These are phyloP conservation scores for Saxophila tyrrhenica DNA, from an alignment of 495 filamentous ascomycete species.

Conservation along the genomic window DNA sequence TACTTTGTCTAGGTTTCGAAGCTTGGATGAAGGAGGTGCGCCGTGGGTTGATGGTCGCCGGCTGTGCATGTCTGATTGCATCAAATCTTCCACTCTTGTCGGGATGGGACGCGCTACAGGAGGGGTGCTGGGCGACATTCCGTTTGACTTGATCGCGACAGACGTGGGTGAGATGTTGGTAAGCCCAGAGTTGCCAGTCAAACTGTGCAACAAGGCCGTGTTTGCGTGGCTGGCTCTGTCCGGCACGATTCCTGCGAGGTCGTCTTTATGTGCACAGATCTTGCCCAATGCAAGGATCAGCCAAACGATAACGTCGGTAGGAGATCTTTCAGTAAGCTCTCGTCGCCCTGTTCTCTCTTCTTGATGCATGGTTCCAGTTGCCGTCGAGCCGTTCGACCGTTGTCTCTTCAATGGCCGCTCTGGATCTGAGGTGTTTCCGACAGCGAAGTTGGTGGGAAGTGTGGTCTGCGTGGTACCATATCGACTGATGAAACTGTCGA, in stretches of 20 bases:
- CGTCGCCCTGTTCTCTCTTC: background rate
- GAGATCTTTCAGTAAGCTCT: conserved; percentile 39
- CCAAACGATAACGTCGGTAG: conserved; percentile 66
- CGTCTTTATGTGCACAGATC: conserved; percentile 55
- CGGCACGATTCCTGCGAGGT: conserved; percentile 38
- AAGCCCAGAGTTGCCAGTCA: conserved; percentile 22
- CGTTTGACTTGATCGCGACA: conserved; percentile 16
- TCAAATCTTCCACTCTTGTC: too few species aligned
- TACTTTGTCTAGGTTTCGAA: conserved; percentile 65
- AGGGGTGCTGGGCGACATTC: conserved; percentile 20
- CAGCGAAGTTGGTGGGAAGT: background rate
- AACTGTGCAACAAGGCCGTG: background rate
- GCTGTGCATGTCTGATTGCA: background rate
- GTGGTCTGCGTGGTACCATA: conserved; percentile 18
- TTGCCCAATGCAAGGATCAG: conserved; percentile 77
- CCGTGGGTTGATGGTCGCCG: background rate
- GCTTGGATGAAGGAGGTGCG: background rate
- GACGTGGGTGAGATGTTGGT: conserved; percentile 7
- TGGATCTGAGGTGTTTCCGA: conserved; percentile 6
- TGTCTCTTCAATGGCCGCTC: conserved; percentile 43
- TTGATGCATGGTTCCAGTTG: background rate
- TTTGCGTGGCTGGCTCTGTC: conserved; percentile 23
- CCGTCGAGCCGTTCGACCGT: conserved; percentile 26
- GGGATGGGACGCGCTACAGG: too few species aligned
- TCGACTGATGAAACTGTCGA: conserved; percentile 37